Evolutionary conservation across 129 eudicot species (phyloP), one percentile per base, ranked within the genome.

Genomic region (Tagetes erecta): DNA sequence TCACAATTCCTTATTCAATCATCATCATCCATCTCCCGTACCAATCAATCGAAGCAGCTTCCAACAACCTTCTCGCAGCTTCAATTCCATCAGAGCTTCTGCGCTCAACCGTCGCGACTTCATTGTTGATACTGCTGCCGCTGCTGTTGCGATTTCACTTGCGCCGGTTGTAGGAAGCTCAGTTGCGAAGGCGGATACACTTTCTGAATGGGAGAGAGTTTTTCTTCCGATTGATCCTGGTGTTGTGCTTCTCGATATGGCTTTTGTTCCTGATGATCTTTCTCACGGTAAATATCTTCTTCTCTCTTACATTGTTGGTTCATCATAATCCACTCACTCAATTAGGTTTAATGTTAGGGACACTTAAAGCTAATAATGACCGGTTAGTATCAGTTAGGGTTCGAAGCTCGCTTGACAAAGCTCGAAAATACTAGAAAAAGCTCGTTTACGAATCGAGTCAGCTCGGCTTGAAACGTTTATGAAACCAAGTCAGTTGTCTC

Each of bases 141-240:
- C 83, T 1, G 81, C 85, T 0, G 86, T 88, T 6, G 86, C 90
- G 7, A 72, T 88, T 76, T 67, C 95, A 1, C 84, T 91, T 3
- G 74, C 84, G 20, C 88, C 92, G 9, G 36, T 84, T 0, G 11
- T 74, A 11, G 81, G 75, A 30, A 69, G 33, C 62, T 40, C 69
- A 5, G 40, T 55, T 45, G 89, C 92, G 2, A 85, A 69, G 38
- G 83, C 84, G 36, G 91, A 90, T 2, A 68, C 71, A 3, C 84
- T 95, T 12, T 91, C 99, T 11, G 99, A 91, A 70, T 95, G 99
- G 99, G 99, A 91, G 67, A 70, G 97, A 33, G 89, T 95, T 76
- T 85, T 11, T 60, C 90, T 95, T 13, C 99, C 99, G 1, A 91
- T 95, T 69, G 97, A 95, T 76, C 99, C 99, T 37, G 99, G 99